Evolutionary conservation across 163 green algal species (phyloP).

Genomic region (Scenedesmus sp.): DNA sequence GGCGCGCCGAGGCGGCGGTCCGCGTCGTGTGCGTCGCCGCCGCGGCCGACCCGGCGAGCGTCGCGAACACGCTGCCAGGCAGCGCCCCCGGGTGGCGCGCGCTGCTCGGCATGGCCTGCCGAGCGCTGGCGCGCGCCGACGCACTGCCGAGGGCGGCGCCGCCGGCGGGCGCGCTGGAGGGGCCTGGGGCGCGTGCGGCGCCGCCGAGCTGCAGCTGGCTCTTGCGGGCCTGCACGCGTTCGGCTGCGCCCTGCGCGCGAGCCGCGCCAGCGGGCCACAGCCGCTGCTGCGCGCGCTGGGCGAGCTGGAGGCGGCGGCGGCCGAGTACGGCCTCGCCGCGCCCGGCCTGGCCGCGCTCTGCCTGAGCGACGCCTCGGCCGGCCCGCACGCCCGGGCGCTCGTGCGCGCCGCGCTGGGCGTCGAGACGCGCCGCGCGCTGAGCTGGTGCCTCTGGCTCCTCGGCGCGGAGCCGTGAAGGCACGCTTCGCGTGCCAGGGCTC

Average conservation of each 20-base stretch:
- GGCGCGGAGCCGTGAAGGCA: background rate
- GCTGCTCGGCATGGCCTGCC: no score
- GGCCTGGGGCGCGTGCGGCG: conserved; percentile 28
- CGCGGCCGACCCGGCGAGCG: no score
- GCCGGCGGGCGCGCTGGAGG: no score
- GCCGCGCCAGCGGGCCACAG: background rate
- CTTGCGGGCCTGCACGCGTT: conserved; percentile 45
- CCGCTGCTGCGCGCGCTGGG: background rate
- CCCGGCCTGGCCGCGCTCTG: background rate
- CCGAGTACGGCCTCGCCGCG: background rate
- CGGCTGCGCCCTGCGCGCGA: background rate
- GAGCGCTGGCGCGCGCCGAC: no score
- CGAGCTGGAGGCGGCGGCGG: background rate
- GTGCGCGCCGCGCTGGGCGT: background rate
- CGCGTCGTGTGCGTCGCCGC: no score
- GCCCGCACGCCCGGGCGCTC: background rate
- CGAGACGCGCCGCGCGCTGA: background rate
- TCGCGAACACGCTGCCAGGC: no score
- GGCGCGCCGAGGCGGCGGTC: no score
- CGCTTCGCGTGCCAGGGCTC: no score
- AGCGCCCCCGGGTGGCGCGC: no score
- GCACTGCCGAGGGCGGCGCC: no score
- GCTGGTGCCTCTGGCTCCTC: conserved; percentile 28
- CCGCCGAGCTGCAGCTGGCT: conserved; percentile 51
- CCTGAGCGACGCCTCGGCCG: background rate